phyloP scores from a whole-genome alignment of 2,329 filamentous ascomycete species.

The Verticillium nubilum region DNA sequence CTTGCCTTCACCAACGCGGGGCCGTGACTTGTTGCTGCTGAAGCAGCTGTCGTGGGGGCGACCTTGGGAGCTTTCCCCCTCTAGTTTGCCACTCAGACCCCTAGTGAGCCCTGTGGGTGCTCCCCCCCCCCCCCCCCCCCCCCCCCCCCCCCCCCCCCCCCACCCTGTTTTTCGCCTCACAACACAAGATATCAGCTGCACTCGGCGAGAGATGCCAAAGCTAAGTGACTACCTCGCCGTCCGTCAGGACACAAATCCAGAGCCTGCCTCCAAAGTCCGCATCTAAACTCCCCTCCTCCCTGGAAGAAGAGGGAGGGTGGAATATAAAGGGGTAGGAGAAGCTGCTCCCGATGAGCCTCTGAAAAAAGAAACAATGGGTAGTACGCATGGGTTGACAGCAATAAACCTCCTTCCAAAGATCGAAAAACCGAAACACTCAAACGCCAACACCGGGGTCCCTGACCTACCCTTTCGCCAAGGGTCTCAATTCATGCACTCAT shows the following conservation, averaged over 20 bases:
- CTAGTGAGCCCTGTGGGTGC: neutral
- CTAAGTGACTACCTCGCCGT: neutral
- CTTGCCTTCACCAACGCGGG: neutral
- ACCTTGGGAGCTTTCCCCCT: neutral
- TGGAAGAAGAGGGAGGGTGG: neutral
- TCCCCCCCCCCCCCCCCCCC: no score
- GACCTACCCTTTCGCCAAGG: neutral
- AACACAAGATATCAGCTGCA: neutral
- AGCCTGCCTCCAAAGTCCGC: neutral
- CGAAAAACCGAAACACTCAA: neutral
- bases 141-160: no score
- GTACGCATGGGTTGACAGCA: neutral
- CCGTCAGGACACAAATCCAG: neutral
- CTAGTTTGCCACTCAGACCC: neutral
- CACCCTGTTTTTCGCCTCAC: neutral
- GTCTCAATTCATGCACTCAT: neutral
- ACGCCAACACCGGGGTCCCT: neutral
- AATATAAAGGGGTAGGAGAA: neutral
- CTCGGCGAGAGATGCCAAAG: neutral
- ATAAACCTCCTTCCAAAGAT: neutral
- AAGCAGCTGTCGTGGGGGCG: neutral
- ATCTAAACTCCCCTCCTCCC: neutral
- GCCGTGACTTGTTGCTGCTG: neutral
- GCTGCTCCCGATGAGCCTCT: neutral
- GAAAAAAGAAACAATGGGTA: neutral